Evolutionary conservation across 352 stramenopile genomes (phyloP).

Genomic region (Blastocystis sp.): DNA sequence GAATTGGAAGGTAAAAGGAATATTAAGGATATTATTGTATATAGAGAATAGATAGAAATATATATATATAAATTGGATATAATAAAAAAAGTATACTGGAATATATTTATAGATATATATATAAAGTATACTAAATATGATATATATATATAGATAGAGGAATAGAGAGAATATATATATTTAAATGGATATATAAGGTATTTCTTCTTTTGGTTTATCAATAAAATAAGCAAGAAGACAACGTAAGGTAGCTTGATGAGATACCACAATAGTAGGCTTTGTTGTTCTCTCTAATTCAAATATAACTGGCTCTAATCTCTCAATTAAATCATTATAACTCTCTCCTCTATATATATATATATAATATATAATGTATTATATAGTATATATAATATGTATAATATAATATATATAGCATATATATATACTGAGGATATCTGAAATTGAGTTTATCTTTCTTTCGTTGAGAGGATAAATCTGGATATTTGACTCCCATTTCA

Average conservation of each 20-base stretch:
- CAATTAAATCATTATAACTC: slow-evolving; percentile 87
- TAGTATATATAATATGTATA: neutral
- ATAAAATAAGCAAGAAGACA: slow-evolving; percentile 85
- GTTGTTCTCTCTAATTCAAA: slow-evolving; percentile 83
- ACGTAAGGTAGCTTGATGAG: slow-evolving; percentile 76
- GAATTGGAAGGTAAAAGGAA: slow-evolving; percentile 22
- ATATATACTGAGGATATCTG: slow-evolving; percentile 20
- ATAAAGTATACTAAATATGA: too few species aligned
- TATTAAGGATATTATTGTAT: too few species aligned
- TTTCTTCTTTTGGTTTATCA: slow-evolving; percentile 67
- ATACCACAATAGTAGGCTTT: slow-evolving; percentile 58
- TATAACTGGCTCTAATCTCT: slow-evolving; percentile 80
- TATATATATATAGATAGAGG: too few species aligned
- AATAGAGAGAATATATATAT: neutral
- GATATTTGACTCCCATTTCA: slow-evolving; percentile 75
- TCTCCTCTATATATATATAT: slow-evolving; percentile 52
- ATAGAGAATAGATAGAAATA: too few species aligned
- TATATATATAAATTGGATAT: too few species aligned
- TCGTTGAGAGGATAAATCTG: slow-evolving; percentile 5
- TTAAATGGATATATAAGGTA: slow-evolving; percentile 59
- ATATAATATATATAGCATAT: too few species aligned
- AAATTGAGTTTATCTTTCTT: slow-evolving; percentile 14
- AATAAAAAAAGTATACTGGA: too few species aligned
- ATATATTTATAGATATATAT: too few species aligned
- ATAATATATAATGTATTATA: neutral